phyloP scores from a whole-genome alignment of 495 filamentous ascomycete genomes.

The Podospora australis region DNA sequence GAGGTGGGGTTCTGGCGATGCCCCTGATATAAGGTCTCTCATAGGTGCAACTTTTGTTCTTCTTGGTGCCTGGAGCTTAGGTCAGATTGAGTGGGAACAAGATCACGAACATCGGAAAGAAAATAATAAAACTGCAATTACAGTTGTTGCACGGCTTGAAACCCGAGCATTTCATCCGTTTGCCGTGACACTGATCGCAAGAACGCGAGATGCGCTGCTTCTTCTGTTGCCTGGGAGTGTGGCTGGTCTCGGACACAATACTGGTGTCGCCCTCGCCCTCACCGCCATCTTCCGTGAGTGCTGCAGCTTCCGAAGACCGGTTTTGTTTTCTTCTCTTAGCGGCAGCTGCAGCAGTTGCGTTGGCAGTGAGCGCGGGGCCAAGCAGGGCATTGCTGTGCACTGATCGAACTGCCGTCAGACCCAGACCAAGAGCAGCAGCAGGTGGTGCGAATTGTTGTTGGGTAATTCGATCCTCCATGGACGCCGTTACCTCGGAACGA shows the following conservation, averaged over 20 bases:
- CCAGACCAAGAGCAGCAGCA: background rate
- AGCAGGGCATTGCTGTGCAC: conserved; percentile 4
- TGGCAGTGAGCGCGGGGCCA: background rate
- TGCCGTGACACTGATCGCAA: conserved; percentile 16
- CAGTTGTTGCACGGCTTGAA: conserved; percentile 20
- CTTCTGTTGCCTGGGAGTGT: background rate
- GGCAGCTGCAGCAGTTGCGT: too few relatives aligned
- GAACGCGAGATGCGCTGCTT: conserved; percentile 11
- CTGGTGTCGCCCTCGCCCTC: background rate
- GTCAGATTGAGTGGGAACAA: background rate
- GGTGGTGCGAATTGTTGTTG: conserved; percentile 3
- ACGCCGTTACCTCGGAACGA: background rate
- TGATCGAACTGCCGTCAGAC: background rate
- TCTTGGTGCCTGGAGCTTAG: conserved; percentile 7
- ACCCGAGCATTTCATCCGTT: conserved; percentile 11
- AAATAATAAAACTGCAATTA: conserved; percentile 4
- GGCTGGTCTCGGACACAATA: background rate
- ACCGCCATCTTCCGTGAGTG: too few relatives aligned
- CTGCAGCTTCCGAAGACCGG: background rate
- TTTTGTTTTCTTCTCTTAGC: background rate
- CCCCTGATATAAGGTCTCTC: conserved; percentile 14
- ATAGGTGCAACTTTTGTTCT: conserved; percentile 12
- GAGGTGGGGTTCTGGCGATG: conserved; percentile 12
- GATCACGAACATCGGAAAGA: background rate
- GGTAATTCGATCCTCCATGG: background rate